phyloP scores from a whole-genome alignment of 306 rosid species.

The Casuarina cunninghamiana region DNA sequence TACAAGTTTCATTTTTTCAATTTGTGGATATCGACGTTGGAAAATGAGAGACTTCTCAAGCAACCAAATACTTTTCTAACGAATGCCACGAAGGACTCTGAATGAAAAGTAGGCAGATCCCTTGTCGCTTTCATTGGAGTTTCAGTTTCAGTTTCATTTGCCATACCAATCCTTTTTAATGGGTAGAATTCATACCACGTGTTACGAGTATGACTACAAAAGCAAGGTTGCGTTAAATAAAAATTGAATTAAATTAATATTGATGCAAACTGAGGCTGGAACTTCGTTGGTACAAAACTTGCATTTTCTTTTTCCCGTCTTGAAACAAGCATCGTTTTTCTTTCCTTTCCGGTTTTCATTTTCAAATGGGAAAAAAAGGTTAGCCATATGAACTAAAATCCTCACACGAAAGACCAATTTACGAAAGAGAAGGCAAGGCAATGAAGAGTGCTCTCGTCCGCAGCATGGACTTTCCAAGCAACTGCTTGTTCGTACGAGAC shows the following conservation, averaged over 20 bases:
- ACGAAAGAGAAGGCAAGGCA: conserved; percentile 90
- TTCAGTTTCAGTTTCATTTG: not conserved
- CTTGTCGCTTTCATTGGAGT: not conserved
- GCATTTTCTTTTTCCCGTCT: conserved; percentile 12
- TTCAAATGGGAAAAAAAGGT: conserved; percentile 28
- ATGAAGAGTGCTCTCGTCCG: conserved; percentile 71
- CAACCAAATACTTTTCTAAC: too few relatives aligned
- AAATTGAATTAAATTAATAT: conserved; percentile 57
- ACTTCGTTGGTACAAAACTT: conserved; percentile 45
- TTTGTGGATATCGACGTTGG: too few relatives aligned
- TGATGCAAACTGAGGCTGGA: conserved; percentile 46
- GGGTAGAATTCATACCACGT: conserved; percentile 10
- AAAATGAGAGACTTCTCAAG: too few relatives aligned
- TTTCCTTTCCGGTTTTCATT: conserved; percentile 24
- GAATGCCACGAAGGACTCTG: not conserved
- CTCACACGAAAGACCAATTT: conserved; percentile 98
- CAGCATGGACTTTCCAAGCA: conserved; percentile 89
- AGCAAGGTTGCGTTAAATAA: conserved; percentile 29
- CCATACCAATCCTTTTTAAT: conserved; percentile 28
- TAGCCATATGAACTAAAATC: conserved; percentile 17
- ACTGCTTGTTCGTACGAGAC: conserved; percentile 84
- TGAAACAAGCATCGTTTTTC: not conserved
- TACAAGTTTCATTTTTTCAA: too few relatives aligned
- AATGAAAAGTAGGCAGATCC: not conserved
- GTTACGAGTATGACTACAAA: conserved; percentile 22